Conservation (phyloP, 164 flowering plant genomes). For the Buxus sempervirens region DNA sequence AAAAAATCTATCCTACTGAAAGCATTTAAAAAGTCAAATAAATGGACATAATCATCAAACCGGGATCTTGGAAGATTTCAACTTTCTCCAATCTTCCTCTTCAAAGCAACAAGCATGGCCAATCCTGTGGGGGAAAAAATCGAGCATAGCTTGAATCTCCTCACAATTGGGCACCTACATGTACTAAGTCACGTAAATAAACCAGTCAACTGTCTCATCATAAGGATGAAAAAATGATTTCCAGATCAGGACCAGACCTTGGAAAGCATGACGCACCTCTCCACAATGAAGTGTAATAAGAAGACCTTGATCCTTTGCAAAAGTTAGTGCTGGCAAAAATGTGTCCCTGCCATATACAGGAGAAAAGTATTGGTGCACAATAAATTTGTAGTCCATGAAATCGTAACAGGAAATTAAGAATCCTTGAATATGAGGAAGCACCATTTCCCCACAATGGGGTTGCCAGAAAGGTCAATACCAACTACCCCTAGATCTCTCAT, state of each 20-base stretch:
- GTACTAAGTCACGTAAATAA: slow-evolving; percentile 45
- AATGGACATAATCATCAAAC: slow-evolving; percentile 30
- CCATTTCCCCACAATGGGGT: slow-evolving; percentile 89
- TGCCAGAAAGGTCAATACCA: slow-evolving; percentile 96
- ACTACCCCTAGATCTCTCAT: slow-evolving; percentile 76
- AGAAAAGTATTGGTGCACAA: neutral
- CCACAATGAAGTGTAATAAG: slow-evolving; percentile 89
- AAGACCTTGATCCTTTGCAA: slow-evolving; percentile 78
- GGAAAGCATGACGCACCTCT: slow-evolving; percentile 56
- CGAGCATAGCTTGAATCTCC: slow-evolving; percentile 79
- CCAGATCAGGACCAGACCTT: neutral
- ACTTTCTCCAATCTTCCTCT: slow-evolving; percentile 60
- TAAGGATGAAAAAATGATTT: neutral
- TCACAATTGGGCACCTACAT: slow-evolving; percentile 71
- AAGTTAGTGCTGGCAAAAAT: slow-evolving; percentile 74
- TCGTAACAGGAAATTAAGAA: neutral
- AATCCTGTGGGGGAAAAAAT: slow-evolving; percentile 76
- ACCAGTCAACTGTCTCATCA: slow-evolving; percentile 24
- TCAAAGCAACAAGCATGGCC: slow-evolving; percentile 89
- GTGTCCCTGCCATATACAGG: slow-evolving; percentile 49
- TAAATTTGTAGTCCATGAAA: neutral
- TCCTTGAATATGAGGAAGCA: slow-evolving; percentile 20
- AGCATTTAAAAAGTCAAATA: too few species aligned
- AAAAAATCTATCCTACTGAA: too few species aligned
- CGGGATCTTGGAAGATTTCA: slow-evolving; percentile 72